Base-by-base conservation (phyloP, 192 early-diverging fungal genomes). In the Linnemannia schmuckeri region DNA sequence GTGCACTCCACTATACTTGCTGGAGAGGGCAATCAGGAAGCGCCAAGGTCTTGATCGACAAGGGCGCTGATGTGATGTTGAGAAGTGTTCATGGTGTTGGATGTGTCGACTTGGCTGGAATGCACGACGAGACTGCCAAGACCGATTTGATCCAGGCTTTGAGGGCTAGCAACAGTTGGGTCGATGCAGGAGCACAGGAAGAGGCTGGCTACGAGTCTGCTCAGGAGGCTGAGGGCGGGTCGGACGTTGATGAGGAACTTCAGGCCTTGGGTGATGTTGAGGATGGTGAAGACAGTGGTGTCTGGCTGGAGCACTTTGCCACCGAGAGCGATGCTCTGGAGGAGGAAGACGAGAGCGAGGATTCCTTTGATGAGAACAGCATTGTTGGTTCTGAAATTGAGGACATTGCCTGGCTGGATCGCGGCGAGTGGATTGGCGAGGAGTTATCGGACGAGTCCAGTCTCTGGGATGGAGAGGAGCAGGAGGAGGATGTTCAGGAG, bases 1-100 rank as follows among this genome's bases (percentile, higher is more conserved):
- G 91, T 15, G 92, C 95, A 10, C 79, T 96, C 70, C 94, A 96
- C 81, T 94, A 94, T 91, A 93, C 93, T 0, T 89, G 91, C 52
- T 92, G 92, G 89, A 88, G 88, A 46, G 91, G 91, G 3, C 84
- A 89, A 7, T 57, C 72, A 2, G 88, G 87, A 4, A 89, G 94
- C 44, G 92, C 92, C 4, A 88, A 89, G 78, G 46, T 92, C 70
- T 88, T 96, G 40, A 76, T 95, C 2, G 88, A 79, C 35, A 70
- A 74, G 22, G 81, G 87, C 10, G 81, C 87, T 0, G 72, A 88
- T 33, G 81, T 88, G 8, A 83, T 77, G 81, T 30, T 80, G 55
- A 78, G 82, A 1, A 82, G 78, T 47, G 78, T 83, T 33, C 81
- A 83, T 18, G 89, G 88, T 15, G 37, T 77, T 30, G 79, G 82